Percentiles rank a stretch among this genome's conserved stretches.
These are phyloP conservation scores for Orbilia oligospora DNA, from an alignment of 2,329 filamentous ascomycete species.

Conservation along the genomic window DNA sequence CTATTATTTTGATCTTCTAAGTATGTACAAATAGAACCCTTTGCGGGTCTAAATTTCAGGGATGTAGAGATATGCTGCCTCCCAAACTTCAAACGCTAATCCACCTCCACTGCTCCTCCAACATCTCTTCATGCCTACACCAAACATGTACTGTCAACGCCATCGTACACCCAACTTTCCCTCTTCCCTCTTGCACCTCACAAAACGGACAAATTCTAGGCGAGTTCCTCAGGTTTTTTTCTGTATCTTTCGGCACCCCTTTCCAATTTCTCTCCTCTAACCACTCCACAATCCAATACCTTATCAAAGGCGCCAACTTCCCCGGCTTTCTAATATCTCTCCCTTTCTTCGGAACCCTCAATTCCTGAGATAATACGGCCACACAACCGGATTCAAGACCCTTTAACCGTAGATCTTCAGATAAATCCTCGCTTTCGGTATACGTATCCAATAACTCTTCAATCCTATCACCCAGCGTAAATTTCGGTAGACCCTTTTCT, in stretches of 20 bases:
- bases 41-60: no score
- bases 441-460: slow-evolving; percentile 40
- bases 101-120: slow-evolving; percentile 46
- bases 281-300: slow-evolving; percentile 55
- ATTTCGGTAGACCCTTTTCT: slow-evolving; percentile 12
- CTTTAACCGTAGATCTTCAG: background rate
- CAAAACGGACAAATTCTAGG: slow-evolving; percentile 49
- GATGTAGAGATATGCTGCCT: no score
- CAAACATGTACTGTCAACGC: slow-evolving; percentile 42
- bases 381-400: slow-evolving; percentile 9
- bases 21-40: no score
- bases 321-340: background rate
- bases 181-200: background rate
- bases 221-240: slow-evolving; percentile 33
- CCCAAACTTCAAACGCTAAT: background rate
- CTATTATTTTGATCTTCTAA: no score
- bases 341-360: slow-evolving; percentile 29
- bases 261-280: slow-evolving; percentile 29
- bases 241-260: slow-evolving; percentile 9
- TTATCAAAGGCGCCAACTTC: slow-evolving; percentile 12
- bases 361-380: slow-evolving; percentile 1
- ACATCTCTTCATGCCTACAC: slow-evolving; percentile 32
- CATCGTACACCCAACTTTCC: slow-evolving; percentile 1
- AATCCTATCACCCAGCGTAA: slow-evolving; percentile 29
- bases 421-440: slow-evolving; percentile 29